Base-by-base conservation (phyloP, 441 rosid genomes). In the Adansonia madagascariensis region DNA sequence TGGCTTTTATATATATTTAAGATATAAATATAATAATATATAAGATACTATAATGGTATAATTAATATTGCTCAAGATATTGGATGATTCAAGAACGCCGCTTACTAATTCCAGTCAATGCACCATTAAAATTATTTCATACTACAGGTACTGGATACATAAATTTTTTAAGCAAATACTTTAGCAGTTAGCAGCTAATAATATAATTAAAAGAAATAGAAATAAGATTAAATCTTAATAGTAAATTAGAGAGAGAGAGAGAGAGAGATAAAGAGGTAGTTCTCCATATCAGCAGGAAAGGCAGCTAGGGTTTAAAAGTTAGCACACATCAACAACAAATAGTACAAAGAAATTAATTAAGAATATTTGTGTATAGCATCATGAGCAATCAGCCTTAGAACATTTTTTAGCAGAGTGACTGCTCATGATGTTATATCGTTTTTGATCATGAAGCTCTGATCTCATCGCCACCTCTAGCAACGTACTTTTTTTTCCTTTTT, bases 311-410 rank as follows among this genome's bases (percentile, higher is more conserved):
- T 11, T 35, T 63, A 63, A 39, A 57, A 70, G 8, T 56, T 56
- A 56, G 64, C 74, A 71, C 62, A 53, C 61, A 53, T 61, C 62
- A 17, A n/a, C 74, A 31, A 71, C 9, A 52, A 69, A 47, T 27
- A 15, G 75, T 31, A 17, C 62, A 69, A 69, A 62, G 53, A 57
- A 64, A 31, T 31, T 31, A 31, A 24, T 12, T 24, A 56, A 39
- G 47, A 78, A 9, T 17, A 17, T 22, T 47, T 77, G 43, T 82
- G 85, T 86, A 91, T 92, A 88, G 86, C 98, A 95, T 93, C 97
- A 92, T 89, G 97, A 94, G 95, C 98, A 89, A 89, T 90, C 97
- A 94, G 90, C 94, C 95, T 91, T 92, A 4, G 79, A 85, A 75
- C 72, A 14, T 59, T 59, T 72, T 78, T 73, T 77, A 84, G 85